Evolutionary conservation across 1,284 basidiomycete species (phyloP), one percentile per base, ranked within the genome.

Genomic region (Schizophyllum commune): DNA sequence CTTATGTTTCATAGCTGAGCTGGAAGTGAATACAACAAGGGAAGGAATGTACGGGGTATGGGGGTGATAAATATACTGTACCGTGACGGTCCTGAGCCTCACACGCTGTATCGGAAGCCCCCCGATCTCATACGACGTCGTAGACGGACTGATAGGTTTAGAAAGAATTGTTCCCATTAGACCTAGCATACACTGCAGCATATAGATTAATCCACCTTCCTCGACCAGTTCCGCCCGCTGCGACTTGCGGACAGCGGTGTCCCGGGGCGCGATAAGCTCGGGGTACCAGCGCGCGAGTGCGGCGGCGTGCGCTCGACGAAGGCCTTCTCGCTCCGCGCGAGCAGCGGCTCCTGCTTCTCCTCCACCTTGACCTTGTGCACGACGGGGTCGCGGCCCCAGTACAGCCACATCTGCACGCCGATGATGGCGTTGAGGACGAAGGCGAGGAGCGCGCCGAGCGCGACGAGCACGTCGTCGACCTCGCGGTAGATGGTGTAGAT

Each of bases 401-500:
- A 96, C 72, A 83, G 72, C 78, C 85, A 85, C 81, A 97, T 81
- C 75, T 97, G 95, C 5, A 76, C 71, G 0, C 89, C 94, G 19
- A 97, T 74, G 13, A 96, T 79, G 63, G 85, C 66, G 72, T 98
- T 98, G 17, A 97, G 78, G 9, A 85, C 62, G 0, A 95, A 82
- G 0, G 92, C 92, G 17, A 93, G 80, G 0, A 82, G 84, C 70
- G 94, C 97, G 52, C 92, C 91, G 57, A 89, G 87, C 39, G 86
- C 79, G 62, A 97, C 83, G 64, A 96, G 79, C 3, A 72, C 66
- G 73, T 97, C 95, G 60, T 86, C 85, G 62, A 96, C 87, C 72
- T 97, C 95, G 52, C 88, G 88, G 6, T 85, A 80, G 5, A 92
- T 96, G 1, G 95, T 98, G 77, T 94, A 97, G 17, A 97, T 75